Evolutionary conservation across 2,329 filamentous ascomycete species (phyloP), one percentile per base, ranked within the genome.

Genomic region (Botrytis byssoidea): DNA sequence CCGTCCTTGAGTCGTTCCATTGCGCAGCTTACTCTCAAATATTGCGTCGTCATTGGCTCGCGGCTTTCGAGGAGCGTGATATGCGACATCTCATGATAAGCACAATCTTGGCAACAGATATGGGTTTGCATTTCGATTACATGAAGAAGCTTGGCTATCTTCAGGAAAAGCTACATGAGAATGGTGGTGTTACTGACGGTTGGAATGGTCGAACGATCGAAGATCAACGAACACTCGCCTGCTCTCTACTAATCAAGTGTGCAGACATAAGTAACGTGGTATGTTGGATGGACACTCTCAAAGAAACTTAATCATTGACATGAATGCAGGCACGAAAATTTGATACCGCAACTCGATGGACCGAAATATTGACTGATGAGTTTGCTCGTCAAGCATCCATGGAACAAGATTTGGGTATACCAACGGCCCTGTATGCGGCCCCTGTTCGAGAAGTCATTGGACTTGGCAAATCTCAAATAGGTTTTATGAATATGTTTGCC

Each of bases 211-310:
- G 94, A 77, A 88, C 92, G 77, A 81, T 91, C 18, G 91, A 96
- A 75, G 92, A 95, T 77, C 89, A 94, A 77, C 92, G 91, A 77
- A 90, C 93, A 16, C 84, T 98, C 65, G 86, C 92, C n/a, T 98
- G 96, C 83, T 94, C 94, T 22, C 85, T 99, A 73, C 85, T 99
- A 74, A 98, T 99, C 84, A 99, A 99, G 82, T 98, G 96, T 81
- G 96, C 96, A 57, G 96, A 99, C 82, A 98, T 99, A 80, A 98
- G 95, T 84, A 99, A 99, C 81, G 96, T 98, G 82, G 93, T 95
- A 87, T 82, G 93, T 91, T 51, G 46, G 18, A 1, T 20, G 68
- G 16, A 37, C 10, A 25, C 48, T 18, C 4, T 16, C 9, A 35
- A 68, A 22, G 18, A 29, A 51, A 25, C 14, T 25, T 12, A 46